Percentiles rank a stretch among this genome's conserved stretches.
phyloP scores from a whole-genome alignment of 1,284 basidiomycete species.

The Ustilago crameri region DNA sequence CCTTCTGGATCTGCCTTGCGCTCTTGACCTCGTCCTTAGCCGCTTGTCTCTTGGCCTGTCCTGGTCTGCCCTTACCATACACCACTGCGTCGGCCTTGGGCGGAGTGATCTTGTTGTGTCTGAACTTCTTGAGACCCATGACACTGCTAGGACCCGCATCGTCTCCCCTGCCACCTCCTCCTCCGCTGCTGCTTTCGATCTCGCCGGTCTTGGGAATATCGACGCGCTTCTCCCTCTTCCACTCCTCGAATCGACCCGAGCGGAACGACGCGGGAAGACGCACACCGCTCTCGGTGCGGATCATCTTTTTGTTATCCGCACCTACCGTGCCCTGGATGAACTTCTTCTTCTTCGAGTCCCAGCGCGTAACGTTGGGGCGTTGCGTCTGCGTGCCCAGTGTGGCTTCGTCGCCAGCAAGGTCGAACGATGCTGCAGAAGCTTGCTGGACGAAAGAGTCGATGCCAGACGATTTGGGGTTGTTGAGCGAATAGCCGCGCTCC shows the following conservation, averaged over 20 bases:
- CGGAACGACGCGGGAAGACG: constrained; percentile 93
- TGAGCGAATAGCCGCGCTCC: constrained; percentile 77
- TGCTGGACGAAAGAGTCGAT: constrained; percentile 90
- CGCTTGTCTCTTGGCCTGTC: constrained; percentile 42
- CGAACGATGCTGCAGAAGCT: constrained; percentile 82
- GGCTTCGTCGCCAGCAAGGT: constrained; percentile 80
- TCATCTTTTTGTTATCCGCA: constrained; percentile 92
- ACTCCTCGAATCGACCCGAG: constrained; percentile 92
- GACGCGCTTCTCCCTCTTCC: constrained; percentile 82
- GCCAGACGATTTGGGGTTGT: constrained; percentile 23
- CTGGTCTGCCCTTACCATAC: constrained; percentile 49
- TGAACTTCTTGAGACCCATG: constrained; percentile 42
- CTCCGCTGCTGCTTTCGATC: constrained; percentile 71
- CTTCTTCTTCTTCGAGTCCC: constrained; percentile 98
- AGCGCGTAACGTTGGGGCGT: constrained; percentile 74
- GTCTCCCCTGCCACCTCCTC: constrained; percentile 10
- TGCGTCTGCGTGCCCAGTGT: constrained; percentile 56
- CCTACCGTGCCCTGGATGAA: constrained; percentile 87
- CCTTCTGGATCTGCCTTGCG: constrained; percentile 59
- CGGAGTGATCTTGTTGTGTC: constrained; percentile 54
- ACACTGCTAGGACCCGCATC: constrained; percentile 70
- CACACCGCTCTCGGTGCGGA: constrained; percentile 90
- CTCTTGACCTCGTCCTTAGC: constrained; percentile 58
- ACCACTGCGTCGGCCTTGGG: constrained; percentile 35
- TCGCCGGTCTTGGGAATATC: constrained; percentile 85